A percentile compares a stretch with the other conserved stretches of the same genome.
phyloP scores from a whole-genome alignment of 495 filamentous ascomycete species.

The Choiromyces venosus region DNA sequence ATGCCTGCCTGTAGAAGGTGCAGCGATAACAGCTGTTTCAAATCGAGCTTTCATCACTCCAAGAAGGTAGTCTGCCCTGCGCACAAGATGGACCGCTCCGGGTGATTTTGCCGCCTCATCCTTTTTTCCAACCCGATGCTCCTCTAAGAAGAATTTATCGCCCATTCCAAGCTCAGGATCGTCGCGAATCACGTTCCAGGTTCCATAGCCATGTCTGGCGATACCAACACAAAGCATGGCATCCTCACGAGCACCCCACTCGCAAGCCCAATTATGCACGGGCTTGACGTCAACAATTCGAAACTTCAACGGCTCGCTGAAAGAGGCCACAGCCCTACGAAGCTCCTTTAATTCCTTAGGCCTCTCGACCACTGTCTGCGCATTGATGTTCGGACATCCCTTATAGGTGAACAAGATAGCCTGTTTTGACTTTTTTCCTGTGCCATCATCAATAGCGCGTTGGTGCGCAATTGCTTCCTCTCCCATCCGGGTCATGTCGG shows the following conservation, averaged over 20 bases:
- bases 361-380: slow-evolving; percentile 84
- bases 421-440: slow-evolving; percentile 95
- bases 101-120: slow-evolving; percentile 87
- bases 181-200: slow-evolving; percentile 87
- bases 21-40: slow-evolving; percentile 17
- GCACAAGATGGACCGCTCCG: slow-evolving; percentile 91
- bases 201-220: slow-evolving; percentile 84
- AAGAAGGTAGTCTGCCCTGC: slow-evolving; percentile 87
- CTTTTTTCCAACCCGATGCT: slow-evolving; percentile 96
- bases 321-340: slow-evolving; percentile 59
- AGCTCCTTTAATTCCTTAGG: slow-evolving; percentile 81
- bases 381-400: slow-evolving; percentile 88
- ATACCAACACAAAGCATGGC: slow-evolving; percentile 96
- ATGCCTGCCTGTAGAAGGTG: slow-evolving; percentile 43
- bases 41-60: slow-evolving; percentile 69
- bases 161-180: slow-evolving; percentile 77
- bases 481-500: slow-evolving; percentile 47
- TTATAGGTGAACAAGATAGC: slow-evolving; percentile 90
- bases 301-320: slow-evolving; percentile 61
- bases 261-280: slow-evolving; percentile 70
- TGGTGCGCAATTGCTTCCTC: slow-evolving; percentile 37
- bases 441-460: slow-evolving; percentile 53
- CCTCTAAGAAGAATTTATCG: slow-evolving; percentile 95
- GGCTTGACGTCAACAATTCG: slow-evolving; percentile 87
- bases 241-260: slow-evolving; percentile 89